A percentile compares a stretch with the other conserved stretches of the same genome.
phyloP scores from a whole-genome alignment of 2,329 filamentous ascomycete genomes.

The Verticillium nubilum region DNA sequence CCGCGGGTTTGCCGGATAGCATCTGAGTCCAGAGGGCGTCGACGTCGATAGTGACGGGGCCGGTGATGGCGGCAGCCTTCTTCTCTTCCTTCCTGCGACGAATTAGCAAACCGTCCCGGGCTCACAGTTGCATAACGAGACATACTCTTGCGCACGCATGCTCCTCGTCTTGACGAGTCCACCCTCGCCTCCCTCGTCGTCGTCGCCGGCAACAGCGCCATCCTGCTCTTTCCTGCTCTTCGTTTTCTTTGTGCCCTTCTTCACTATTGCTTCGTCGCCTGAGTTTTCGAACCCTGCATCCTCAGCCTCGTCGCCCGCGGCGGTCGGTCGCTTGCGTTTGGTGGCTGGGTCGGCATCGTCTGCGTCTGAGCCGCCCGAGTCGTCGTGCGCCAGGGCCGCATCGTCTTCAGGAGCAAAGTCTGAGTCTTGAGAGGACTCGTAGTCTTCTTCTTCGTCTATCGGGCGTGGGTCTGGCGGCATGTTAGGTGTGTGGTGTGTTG shows the following conservation, averaged over 20 bases:
- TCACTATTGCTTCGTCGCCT: slow-evolving; percentile 66
- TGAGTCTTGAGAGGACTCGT: slow-evolving; percentile 67
- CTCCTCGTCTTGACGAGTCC: slow-evolving; percentile 67
- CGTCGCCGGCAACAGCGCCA: slow-evolving; percentile 29
- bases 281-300: slow-evolving; percentile 59
- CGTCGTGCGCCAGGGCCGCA: slow-evolving; percentile 36
- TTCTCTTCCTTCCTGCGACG: slow-evolving; percentile 53
- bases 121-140: slow-evolving; percentile 1
- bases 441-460: slow-evolving; percentile 44
- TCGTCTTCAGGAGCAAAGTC: slow-evolving; percentile 61
- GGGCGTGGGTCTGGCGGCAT: slow-evolving; percentile 37
- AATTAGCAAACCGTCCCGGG: too few relatives aligned
- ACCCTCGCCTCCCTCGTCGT: slow-evolving; percentile 53
- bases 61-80: slow-evolving; percentile 43
- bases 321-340: slow-evolving; percentile 26
- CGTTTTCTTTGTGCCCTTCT: slow-evolving; percentile 53
- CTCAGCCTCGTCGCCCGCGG: slow-evolving; percentile 23
- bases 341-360: slow-evolving; percentile 16
- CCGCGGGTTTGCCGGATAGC: slow-evolving; percentile 35
- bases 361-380: slow-evolving; percentile 44
- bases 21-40: slow-evolving; percentile 67
- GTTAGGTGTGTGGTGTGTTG: slow-evolving; percentile 12
- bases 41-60: slow-evolving; percentile 64
- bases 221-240: slow-evolving; percentile 38
- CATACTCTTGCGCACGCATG: slow-evolving; percentile 60